A percentile compares a stretch with the other conserved stretches of the same genome.
Conservation (phyloP, 768 basidiomycete species). For the Tylopilus vinaceipallidus region DNA sequence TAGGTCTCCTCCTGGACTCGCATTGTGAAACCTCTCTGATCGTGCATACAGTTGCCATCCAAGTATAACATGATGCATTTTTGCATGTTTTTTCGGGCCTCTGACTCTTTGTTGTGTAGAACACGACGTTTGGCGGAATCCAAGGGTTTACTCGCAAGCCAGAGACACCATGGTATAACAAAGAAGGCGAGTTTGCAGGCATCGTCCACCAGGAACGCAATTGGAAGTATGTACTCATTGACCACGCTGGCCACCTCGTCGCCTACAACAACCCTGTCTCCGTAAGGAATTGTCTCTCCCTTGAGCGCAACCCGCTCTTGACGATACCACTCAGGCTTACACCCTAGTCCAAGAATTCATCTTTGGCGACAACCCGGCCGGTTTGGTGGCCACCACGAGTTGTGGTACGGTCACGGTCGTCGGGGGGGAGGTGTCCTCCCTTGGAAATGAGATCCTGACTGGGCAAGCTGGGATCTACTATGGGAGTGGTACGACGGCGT, state of each 20-base stretch:
- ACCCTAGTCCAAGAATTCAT: constrained; percentile 64
- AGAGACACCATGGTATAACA: constrained; percentile 63
- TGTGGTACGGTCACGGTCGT: constrained; percentile 32
- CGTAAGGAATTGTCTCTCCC: constrained; percentile 37
- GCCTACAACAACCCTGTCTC: constrained; percentile 33
- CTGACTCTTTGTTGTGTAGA: constrained; percentile 37
- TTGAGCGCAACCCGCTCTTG: background rate
- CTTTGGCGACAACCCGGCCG: constrained; percentile 60
- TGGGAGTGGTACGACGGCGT: constrained; percentile 45
- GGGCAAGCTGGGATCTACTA: constrained; percentile 56
- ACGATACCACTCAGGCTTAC: constrained; percentile 44
- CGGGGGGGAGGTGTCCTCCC: constrained; percentile 48
- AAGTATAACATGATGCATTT: constrained; percentile 34
- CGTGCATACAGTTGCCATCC: constrained; percentile 48
- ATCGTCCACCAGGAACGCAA: constrained; percentile 73
- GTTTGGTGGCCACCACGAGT: constrained; percentile 35
- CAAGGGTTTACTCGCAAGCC: constrained; percentile 71
- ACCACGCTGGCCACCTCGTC: constrained; percentile 39
- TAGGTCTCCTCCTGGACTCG: constrained; percentile 24
- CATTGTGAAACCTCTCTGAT: constrained; percentile 1
- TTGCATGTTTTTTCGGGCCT: background rate
- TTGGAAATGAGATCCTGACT: constrained; percentile 47
- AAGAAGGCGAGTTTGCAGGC: constrained; percentile 54
- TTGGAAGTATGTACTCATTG: constrained; percentile 44
- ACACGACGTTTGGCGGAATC: constrained; percentile 78